These are phyloP conservation scores for Naganishia vaughanmartiniae DNA, from an alignment of 768 basidiomycete species.

Conservation along the genomic window DNA sequence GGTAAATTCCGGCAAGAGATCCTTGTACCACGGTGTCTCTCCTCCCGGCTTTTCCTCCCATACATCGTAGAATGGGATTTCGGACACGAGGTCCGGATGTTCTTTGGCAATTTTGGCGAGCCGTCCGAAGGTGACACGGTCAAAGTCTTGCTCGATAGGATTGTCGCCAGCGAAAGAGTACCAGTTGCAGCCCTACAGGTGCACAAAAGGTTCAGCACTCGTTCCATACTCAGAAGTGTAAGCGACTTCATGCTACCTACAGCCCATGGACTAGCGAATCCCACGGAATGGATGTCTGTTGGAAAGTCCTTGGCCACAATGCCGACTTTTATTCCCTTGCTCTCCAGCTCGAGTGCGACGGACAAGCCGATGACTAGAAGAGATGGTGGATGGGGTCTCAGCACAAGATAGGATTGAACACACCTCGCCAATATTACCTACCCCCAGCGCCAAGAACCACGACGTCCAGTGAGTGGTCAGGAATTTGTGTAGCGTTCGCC, in stretches of 20 bases:
- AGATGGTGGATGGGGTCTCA: not conserved
- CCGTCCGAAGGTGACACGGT: conserved; percentile 38
- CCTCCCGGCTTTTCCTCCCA: conserved; percentile 32
- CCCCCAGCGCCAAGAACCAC: conserved; percentile 50
- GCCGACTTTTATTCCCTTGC: conserved; percentile 39
- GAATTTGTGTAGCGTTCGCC: conserved; percentile 13
- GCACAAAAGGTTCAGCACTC: not conserved
- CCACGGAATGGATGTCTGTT: conserved; percentile 41
- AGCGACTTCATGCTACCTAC: conserved; percentile 33
- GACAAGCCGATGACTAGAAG: conserved; percentile 51
- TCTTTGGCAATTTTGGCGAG: conserved; percentile 37
- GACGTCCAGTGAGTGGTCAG: conserved; percentile 32
- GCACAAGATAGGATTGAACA: too few species aligned
- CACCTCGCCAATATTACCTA: conserved; percentile 29
- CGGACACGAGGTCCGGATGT: conserved; percentile 41
- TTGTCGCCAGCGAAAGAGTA: conserved; percentile 42
- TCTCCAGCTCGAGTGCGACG: conserved; percentile 43
- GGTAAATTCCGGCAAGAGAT: conserved; percentile 39
- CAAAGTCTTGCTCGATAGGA: conserved; percentile 34
- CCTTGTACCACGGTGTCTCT: conserved; percentile 39
- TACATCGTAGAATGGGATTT: conserved; percentile 40
- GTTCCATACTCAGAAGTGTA: not conserved
- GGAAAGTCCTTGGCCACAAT: conserved; percentile 51
- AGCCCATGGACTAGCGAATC: conserved; percentile 53
- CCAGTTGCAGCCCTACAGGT: conserved; percentile 42